phyloP scores from a whole-genome alignment of 768 basidiomycete species.

The Leucogyrophana mollusca region DNA sequence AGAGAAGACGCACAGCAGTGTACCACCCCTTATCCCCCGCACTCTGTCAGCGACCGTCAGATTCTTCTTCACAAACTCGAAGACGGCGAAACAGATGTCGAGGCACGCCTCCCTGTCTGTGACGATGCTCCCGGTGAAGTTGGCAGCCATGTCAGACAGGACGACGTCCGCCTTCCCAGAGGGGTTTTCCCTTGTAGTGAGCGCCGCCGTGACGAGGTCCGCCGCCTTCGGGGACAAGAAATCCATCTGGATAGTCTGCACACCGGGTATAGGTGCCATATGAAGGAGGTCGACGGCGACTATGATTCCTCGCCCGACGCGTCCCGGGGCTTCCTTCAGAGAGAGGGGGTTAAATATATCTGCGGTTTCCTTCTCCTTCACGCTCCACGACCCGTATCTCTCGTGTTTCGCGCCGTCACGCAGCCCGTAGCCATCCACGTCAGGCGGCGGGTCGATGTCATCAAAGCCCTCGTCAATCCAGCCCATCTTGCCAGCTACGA shows the following conservation, averaged over 20 bases:
- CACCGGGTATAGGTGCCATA: constrained; percentile 71
- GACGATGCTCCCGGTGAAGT: constrained; percentile 66
- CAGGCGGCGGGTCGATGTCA: not conserved
- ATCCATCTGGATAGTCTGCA: constrained; percentile 72
- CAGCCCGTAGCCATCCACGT: not conserved
- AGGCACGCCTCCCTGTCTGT: constrained; percentile 70
- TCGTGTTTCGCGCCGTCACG: constrained; percentile 1
- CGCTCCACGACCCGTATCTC: constrained; percentile 22
- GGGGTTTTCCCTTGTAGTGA: constrained; percentile 28
- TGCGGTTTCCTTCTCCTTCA: constrained; percentile 6
- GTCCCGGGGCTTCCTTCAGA: not conserved
- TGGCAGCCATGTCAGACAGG: constrained; percentile 89
- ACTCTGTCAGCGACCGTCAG: constrained; percentile 42
- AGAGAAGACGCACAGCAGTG: constrained; percentile 51
- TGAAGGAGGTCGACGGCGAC: constrained; percentile 81
- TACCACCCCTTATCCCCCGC: constrained; percentile 43
- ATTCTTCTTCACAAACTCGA: constrained; percentile 59
- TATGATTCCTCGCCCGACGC: constrained; percentile 37
- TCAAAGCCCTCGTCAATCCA: constrained; percentile 29
- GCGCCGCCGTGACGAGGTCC: constrained; percentile 38
- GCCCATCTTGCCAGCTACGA: constrained; percentile 63
- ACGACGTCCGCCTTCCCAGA: constrained; percentile 69
- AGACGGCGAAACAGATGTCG: constrained; percentile 72
- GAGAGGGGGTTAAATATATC: not conserved
- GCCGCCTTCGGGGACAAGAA: constrained; percentile 64